phyloP scores from a whole-genome alignment of 441 rosid species.

The Breynia disticha region DNA sequence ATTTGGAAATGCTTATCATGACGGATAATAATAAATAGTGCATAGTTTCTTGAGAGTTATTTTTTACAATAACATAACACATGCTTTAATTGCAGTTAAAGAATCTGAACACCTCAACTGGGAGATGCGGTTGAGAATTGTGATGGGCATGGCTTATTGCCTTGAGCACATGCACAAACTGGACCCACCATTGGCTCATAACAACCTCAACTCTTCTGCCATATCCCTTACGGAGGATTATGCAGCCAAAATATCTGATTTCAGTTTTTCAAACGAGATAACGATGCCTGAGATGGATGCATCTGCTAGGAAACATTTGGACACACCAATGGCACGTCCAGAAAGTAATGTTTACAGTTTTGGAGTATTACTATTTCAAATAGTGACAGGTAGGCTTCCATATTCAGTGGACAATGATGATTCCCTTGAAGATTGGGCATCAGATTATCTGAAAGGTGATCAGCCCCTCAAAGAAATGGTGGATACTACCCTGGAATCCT shows the following conservation, averaged over 20 bases:
- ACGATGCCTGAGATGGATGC: constrained; percentile 31
- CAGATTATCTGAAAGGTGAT: constrained; percentile 27
- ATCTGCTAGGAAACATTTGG: constrained; percentile 21
- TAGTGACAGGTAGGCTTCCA: constrained; percentile 61
- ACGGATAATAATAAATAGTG: no score
- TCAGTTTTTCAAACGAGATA: constrained; percentile 39
- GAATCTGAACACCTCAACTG: constrained; percentile 73
- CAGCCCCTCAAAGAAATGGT: constrained; percentile 38
- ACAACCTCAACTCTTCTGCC: constrained; percentile 52
- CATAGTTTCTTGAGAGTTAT: no score
- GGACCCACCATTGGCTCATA: constrained; percentile 48
- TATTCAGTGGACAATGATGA: constrained; percentile 29
- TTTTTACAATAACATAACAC: no score
- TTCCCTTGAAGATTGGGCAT: constrained; percentile 37
- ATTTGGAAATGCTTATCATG: not conserved
- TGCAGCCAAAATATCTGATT: constrained; percentile 82
- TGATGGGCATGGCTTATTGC: constrained; percentile 73
- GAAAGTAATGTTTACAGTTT: constrained; percentile 50
- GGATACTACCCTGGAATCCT: constrained; percentile 51
- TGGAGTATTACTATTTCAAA: constrained; percentile 58
- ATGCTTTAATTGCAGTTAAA: constrained; percentile 33
- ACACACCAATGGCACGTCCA: constrained; percentile 23
- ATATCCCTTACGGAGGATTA: constrained; percentile 70
- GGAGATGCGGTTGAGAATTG: constrained; percentile 56
- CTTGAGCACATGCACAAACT: constrained; percentile 72